These are phyloP conservation scores for Lyophyllum atratum DNA, from an alignment of 768 basidiomycete genomes.

Conservation along the genomic window DNA sequence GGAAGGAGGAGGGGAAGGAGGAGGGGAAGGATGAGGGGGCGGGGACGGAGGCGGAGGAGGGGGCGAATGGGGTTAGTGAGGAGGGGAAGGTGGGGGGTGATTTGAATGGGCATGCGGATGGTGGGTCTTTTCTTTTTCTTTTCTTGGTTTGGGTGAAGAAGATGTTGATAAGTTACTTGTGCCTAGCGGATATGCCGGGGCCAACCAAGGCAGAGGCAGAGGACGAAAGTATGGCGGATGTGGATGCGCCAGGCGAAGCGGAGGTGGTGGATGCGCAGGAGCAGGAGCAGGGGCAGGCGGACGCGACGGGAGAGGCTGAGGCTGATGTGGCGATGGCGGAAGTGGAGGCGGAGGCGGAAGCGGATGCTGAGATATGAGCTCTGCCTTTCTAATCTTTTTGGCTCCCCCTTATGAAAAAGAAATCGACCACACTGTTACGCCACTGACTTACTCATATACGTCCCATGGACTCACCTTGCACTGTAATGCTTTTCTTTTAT, in stretches of 20 bases:
- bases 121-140: background rate
- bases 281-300: constrained; percentile 11
- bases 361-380: too few relatives aligned
- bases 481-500: too few relatives aligned
- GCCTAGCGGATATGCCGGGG: background rate
- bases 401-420: too few relatives aligned
- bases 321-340: background rate
- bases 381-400: too few relatives aligned
- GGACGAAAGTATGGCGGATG: background rate
- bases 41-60: background rate
- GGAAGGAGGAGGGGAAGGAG: background rate
- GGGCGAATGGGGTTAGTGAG: background rate
- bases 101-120: background rate
- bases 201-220: background rate
- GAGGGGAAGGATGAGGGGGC: background rate
- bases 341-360: too few relatives aligned
- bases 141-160: background rate
- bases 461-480: too few relatives aligned
- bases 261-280: too few relatives aligned
- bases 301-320: constrained; percentile 2
- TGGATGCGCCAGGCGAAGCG: background rate
- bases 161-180: background rate
- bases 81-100: background rate
- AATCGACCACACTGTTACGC: too few relatives aligned
- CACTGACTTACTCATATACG: too few relatives aligned